Conservation (phyloP, 305 asterid species). For the Stenogyne calaminthoides region DNA sequence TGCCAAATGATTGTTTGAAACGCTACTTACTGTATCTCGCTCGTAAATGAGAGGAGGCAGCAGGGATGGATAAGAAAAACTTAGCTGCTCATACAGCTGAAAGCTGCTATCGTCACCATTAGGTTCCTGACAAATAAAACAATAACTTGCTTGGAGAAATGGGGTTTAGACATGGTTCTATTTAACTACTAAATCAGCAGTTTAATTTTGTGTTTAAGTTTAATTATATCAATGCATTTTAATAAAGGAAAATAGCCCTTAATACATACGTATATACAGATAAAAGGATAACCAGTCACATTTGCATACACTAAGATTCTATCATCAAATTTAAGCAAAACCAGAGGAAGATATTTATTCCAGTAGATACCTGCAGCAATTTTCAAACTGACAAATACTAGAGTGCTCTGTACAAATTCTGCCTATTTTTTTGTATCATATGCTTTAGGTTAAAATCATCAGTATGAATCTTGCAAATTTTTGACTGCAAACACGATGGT, state of each 20-base stretch:
- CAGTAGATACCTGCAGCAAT: neutral
- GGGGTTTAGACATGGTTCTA: neutral
- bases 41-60: conserved; percentile 80
- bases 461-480: neutral
- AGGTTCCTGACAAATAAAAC: conserved; percentile 47
- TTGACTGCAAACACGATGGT: neutral
- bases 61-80: conserved; percentile 77
- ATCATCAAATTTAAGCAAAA: neutral
- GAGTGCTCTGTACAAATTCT: neutral
- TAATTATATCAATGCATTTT: neutral
- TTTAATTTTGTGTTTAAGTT: neutral
- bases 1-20: neutral
- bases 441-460: neutral
- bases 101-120: conserved; percentile 43
- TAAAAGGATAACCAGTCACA: neutral
- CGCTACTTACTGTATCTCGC: conserved; percentile 70
- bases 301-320: neutral
- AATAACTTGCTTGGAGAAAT: neutral
- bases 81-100: conserved; percentile 71
- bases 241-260: neutral
- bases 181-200: neutral
- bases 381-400: conserved; percentile 1
- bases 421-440: neutral
- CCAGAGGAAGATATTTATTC: neutral
- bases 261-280: neutral